A percentile compares a stretch with the other conserved stretches of the same genome.
Evolutionary conservation across 495 filamentous ascomycete genomes (phyloP).

Genomic region (Cercophora sp.): DNA sequence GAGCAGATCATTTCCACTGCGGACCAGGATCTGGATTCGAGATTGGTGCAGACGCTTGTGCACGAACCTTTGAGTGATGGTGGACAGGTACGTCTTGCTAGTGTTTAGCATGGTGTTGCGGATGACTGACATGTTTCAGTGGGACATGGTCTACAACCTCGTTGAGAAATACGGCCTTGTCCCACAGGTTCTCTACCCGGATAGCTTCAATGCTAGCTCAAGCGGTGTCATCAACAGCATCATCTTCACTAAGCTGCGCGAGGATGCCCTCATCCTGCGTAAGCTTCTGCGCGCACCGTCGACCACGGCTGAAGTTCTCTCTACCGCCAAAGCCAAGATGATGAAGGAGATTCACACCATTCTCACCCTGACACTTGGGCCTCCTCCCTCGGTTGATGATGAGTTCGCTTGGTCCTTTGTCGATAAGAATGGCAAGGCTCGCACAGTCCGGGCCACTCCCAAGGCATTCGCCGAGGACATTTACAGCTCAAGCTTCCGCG

Average conservation of each 20-base stretch:
- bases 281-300: slow-evolving; percentile 35
- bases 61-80: slow-evolving; percentile 69
- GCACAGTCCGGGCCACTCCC: slow-evolving; percentile 58
- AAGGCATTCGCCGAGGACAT: slow-evolving; percentile 62
- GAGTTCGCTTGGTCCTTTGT: slow-evolving; percentile 74
- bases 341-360: slow-evolving; percentile 73
- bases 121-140: slow-evolving; percentile 26
- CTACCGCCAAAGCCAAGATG: slow-evolving; percentile 61
- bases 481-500: slow-evolving; percentile 38
- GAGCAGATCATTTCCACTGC: slow-evolving; percentile 74
- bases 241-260: slow-evolving; percentile 81
- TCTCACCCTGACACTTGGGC: slow-evolving; percentile 73
- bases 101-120: background rate
- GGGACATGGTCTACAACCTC: slow-evolving; percentile 88
- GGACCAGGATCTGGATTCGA: slow-evolving; percentile 60
- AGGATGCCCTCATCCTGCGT: slow-evolving; percentile 67
- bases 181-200: slow-evolving; percentile 74
- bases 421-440: slow-evolving; percentile 60
- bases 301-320: slow-evolving; percentile 33
- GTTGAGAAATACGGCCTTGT: slow-evolving; percentile 82
- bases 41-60: slow-evolving; percentile 65
- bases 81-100: slow-evolving; percentile 50
- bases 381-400: slow-evolving; percentile 61
- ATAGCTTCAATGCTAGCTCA: slow-evolving; percentile 69
- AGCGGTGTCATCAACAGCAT: slow-evolving; percentile 66